Base-by-base conservation (phyloP, 306 rosid genomes). In the Cicer judaicum region DNA sequence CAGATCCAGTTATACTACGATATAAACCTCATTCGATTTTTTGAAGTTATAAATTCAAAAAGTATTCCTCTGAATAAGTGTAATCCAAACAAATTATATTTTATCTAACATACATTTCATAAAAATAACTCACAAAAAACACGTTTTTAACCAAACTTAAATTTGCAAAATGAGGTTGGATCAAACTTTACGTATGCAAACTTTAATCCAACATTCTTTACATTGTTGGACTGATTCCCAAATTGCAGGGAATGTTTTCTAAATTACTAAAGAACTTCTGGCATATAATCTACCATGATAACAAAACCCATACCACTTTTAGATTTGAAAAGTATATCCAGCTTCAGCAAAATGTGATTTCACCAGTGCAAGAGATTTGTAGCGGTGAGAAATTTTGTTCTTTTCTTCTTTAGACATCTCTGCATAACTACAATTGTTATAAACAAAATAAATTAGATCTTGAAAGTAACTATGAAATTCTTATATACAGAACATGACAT, bases 371-470 rank as follows among this genome's bases (percentile, higher is more conserved):
- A 94, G 98, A 72, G 99, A 90, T 76, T 79, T 89, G 59, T 0
- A 90, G 50, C 95, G 96, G 81, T 95, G 98, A 43, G 96, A 92
- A 55, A 94, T 92, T 81, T 84, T 88, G 85, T 92, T 94, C 87
- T 94, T 94, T 75, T 90, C 99, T 81, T 90, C 97, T 86, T 91
- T 94, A 15, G 89, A 77, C 99, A 94, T 92, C 82, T 94, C 95
- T 9, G 97, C 99, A 81, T 92, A 94, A 41, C 97, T 92, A 46
- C 73, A 72, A 65, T 41, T 14, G 59, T 38, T 29, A 52, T 53
- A 80, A 36, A 70, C 59, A 16, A 63, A 54, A 62, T 14, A 67
- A 39, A 59, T 69, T 65, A 87, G 84, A 36, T 49, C 75, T 73
- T 57, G 49, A n/a, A 59, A 48, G 40, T 67, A 76, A 53, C 39